Evolutionary conservation across 305 asterid genomes (phyloP), one percentile per base, ranked within the genome.

Genomic region (Plantago coronopus): DNA sequence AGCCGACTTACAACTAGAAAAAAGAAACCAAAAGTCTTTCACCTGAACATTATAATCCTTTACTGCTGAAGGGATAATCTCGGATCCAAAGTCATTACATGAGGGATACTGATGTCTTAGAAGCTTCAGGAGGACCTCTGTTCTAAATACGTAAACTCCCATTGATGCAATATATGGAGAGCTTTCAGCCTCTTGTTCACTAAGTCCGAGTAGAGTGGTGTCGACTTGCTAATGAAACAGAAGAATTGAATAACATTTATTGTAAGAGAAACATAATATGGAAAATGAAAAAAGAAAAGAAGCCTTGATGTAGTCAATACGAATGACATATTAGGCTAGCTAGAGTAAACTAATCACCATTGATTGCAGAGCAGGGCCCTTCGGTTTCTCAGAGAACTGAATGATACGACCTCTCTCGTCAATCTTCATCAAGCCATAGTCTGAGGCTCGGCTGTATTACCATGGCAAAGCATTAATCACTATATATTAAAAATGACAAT

Each of bases 11-110:
- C 34, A 43, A n/a, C 59, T 18, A 20, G 62, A 15, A 8, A 9
- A 12, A 25, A 17, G 4, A n/a, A 23, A 23, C 46, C 27, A 20
- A 17, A 31, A 48, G 27, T 37, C 70, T 66, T 53, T 66, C 55
- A 85, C 98, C 88, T 89, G 99, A 72, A 93, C 95, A 58, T 87
- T 85, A 69, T 82, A 86, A 73, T 87, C 88, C 66, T 75, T 72
- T 55, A 93, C 97, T 15, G 97, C 97, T 15, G 87, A 74, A 74
- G 96, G 99, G 56, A 89, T 85, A 67, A 89, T 89, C 80, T 93
- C 99, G 29, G 97, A 89, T 48, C 99, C 97, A 63, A 93, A 93
- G 71, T 93, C 99, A 63, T 93, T 93, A 83, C 84, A 69, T 1
- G 90, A 82, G 49, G 99, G 94, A 65, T 84, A 85, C 12, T 75